Conservation (phyloP, 768 basidiomycete genomes). For the Phaeolepiota aurea region DNA sequence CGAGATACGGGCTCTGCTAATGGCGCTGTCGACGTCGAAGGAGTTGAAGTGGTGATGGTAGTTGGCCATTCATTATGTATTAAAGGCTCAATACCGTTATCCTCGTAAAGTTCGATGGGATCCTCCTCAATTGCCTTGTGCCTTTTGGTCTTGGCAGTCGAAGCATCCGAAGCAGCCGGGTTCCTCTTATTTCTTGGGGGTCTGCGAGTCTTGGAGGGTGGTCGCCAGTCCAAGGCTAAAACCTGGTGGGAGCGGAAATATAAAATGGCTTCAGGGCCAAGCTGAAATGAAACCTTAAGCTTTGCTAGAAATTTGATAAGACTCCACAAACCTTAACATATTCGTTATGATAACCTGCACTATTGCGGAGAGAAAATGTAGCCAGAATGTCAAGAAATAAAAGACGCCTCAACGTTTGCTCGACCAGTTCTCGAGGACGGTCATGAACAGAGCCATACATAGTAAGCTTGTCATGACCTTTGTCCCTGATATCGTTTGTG, state of each 20-base stretch:
- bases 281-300: slow-evolving; percentile 1
- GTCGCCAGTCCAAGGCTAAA: slow-evolving; percentile 6
- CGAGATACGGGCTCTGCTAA: no score
- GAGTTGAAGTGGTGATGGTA: no score
- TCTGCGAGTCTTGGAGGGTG: slow-evolving; percentile 1
- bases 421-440: slow-evolving; percentile 43
- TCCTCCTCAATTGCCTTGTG: slow-evolving; percentile 19
- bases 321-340: slow-evolving; percentile 40
- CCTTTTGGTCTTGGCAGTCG: slow-evolving; percentile 13
- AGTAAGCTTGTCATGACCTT: slow-evolving; percentile 36
- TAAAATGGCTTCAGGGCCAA: background rate
- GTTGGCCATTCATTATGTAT: slow-evolving; percentile 6
- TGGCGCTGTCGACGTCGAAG: no score
- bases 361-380: slow-evolving; percentile 34
- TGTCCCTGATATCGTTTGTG: slow-evolving; percentile 32
- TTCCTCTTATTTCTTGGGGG: slow-evolving; percentile 5
- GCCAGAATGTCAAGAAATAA: slow-evolving; percentile 39
- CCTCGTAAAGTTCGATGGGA: slow-evolving; percentile 24
- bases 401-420: slow-evolving; percentile 58
- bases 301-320: background rate
- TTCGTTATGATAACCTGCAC: slow-evolving; percentile 36
- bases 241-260: slow-evolving; percentile 1
- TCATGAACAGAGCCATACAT: slow-evolving; percentile 48
- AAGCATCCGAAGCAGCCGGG: background rate
- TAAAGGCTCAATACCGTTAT: slow-evolving; percentile 10